These are phyloP conservation scores for Firmiana major DNA, from an alignment of 345 rosid species.

Conservation along the genomic window DNA sequence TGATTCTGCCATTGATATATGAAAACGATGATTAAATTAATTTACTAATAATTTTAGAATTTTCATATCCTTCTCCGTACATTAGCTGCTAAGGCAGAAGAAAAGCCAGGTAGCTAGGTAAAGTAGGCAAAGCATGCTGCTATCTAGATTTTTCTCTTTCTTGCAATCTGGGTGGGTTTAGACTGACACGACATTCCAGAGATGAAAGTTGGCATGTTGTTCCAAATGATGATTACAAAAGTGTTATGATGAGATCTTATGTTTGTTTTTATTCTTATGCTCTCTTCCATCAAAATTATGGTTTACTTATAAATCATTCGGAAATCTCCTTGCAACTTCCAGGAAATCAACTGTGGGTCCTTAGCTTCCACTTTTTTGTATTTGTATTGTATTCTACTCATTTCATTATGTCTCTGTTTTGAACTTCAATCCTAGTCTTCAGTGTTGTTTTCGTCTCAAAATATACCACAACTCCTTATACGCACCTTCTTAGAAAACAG, in stretches of 20 bases:
- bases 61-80: too few species aligned
- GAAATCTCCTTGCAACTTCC: slow-evolving; percentile 14
- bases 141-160: neutral
- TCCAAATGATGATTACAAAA: neutral
- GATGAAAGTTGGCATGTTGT: slow-evolving; percentile 1
- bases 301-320: neutral
- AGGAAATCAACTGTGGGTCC: slow-evolving; percentile 12
- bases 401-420: neutral
- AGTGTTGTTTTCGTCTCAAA: neutral
- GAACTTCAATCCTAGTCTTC: neutral
- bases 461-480: neutral
- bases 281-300: neutral
- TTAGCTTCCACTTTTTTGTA: neutral
- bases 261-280: slow-evolving; percentile 8
- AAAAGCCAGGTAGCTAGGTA: too few species aligned
- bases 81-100: too few species aligned
- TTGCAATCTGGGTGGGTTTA: neutral
- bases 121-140: neutral
- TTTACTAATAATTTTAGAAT: too few species aligned
- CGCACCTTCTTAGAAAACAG: neutral
- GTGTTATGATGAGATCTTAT: neutral
- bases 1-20: neutral
- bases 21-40: too few species aligned
- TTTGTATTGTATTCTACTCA: neutral
- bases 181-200: neutral